Percentiles rank a stretch among this genome's conserved stretches.
Evolutionary conservation across 768 basidiomycete species (phyloP).

Genomic region (Calocybe gangraenosa): DNA sequence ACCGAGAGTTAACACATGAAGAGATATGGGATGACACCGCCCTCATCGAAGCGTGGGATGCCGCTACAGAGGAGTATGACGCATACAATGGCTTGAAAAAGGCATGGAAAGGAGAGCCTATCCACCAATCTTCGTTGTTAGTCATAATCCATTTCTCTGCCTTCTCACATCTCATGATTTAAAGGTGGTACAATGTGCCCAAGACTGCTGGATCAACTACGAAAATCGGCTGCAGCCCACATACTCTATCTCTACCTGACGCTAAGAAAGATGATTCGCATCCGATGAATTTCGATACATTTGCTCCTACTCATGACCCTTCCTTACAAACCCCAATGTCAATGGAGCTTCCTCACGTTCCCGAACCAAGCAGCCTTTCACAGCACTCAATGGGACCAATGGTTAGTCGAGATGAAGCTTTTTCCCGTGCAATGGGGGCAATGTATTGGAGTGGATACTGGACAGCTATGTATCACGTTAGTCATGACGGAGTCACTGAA

Average conservation of each 20-base stretch:
- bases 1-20: slow-evolving; percentile 60
- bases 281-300: slow-evolving; percentile 68
- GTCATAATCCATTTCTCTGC: slow-evolving; percentile 21
- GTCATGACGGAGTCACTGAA: too few species aligned
- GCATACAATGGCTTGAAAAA: slow-evolving; percentile 65
- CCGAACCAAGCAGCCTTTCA: slow-evolving; percentile 23
- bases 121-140: slow-evolving; percentile 72
- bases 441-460: slow-evolving; percentile 90
- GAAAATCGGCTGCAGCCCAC: too few species aligned
- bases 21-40: slow-evolving; percentile 89
- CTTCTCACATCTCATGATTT: slow-evolving; percentile 1
- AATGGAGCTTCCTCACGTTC: slow-evolving; percentile 10
- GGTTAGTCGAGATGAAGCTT: slow-evolving; percentile 71
- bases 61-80: slow-evolving; percentile 79
- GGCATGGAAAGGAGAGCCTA: slow-evolving; percentile 66
- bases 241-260: background rate
- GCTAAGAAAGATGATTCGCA: slow-evolving; percentile 45
- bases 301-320: slow-evolving; percentile 66
- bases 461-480: slow-evolving; percentile 80
- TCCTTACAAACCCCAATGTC: slow-evolving; percentile 36
- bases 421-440: slow-evolving; percentile 66
- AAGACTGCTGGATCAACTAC: background rate
- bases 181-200: slow-evolving; percentile 79
- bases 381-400: slow-evolving; percentile 26
- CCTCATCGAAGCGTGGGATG: slow-evolving; percentile 79